These are phyloP conservation scores for Arabidopsis arenosa DNA, from an alignment of 345 rosid genomes.

Conservation along the genomic window DNA sequence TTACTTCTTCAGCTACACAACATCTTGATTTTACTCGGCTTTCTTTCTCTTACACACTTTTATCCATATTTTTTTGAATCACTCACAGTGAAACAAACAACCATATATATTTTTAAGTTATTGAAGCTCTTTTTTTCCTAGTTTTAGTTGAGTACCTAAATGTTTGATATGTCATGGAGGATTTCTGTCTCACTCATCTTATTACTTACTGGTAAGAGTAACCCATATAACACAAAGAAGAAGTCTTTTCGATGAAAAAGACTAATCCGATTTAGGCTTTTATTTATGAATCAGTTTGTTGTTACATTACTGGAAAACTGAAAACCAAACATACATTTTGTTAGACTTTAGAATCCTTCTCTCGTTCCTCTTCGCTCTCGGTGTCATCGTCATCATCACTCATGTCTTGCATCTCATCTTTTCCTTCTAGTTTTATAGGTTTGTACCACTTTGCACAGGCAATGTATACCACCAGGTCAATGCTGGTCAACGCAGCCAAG, in stretches of 20 bases:
- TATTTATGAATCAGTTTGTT: conserved; percentile 46
- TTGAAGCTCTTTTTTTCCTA: conserved; percentile 15
- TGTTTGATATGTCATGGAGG: conserved; percentile 1
- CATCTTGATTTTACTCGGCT: conserved; percentile 3
- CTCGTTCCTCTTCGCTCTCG: conserved; percentile 41
- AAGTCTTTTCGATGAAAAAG: conserved; percentile 36
- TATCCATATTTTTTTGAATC: conserved; percentile 30
- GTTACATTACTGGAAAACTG: conserved; percentile 39
- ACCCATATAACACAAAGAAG: not conserved
- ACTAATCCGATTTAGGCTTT: conserved; percentile 35
- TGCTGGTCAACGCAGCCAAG: conserved; percentile 69
- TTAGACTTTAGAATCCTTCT: conserved; percentile 57
- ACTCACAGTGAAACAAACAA: conserved; percentile 28
- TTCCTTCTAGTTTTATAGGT: conserved; percentile 70
- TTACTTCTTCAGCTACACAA: conserved; percentile 31
- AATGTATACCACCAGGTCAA: conserved; percentile 69
- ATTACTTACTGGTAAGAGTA: conserved; percentile 12
- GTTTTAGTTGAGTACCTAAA: conserved; percentile 13
- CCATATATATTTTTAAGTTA: conserved; percentile 34
- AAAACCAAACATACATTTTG: conserved; percentile 33
- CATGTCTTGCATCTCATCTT: conserved; percentile 44
- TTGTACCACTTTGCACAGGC: conserved; percentile 92
- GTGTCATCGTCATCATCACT: conserved; percentile 43
- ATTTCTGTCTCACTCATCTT: conserved; percentile 14
- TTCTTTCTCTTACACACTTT: conserved; percentile 15